A percentile compares a stretch with the other conserved stretches of the same genome.
Evolutionary conservation across 306 rosid genomes (phyloP).

Genomic region (Lathyrus oleraceus): DNA sequence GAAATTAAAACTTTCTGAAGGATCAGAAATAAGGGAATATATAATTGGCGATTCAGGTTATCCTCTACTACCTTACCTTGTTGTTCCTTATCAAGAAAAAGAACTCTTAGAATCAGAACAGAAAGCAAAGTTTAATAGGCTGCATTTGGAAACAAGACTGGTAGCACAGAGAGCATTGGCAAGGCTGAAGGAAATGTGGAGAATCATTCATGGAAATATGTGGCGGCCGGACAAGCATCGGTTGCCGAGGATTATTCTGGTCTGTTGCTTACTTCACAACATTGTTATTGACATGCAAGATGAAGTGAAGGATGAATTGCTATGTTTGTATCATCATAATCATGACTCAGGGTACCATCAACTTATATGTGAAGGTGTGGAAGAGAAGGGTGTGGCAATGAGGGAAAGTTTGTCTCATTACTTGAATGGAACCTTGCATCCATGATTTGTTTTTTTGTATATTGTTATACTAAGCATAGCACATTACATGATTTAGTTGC

Average conservation of each 20-base stretch:
- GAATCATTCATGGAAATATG: constrained; percentile 86
- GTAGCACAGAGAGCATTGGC: constrained; percentile 74
- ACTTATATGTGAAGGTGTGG: constrained; percentile 60
- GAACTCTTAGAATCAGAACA: constrained; percentile 51
- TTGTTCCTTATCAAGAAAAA: constrained; percentile 79
- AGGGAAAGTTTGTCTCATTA: constrained; percentile 67
- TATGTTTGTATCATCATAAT: constrained; percentile 52
- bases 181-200: constrained; percentile 85
- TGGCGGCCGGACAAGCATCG: constrained; percentile 96
- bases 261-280: constrained; percentile 91
- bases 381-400: constrained; percentile 57
- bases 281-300: constrained; percentile 73
- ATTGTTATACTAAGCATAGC: constrained; percentile 9
- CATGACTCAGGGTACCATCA: constrained; percentile 76
- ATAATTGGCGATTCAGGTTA: constrained; percentile 82
- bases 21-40: constrained; percentile 71
- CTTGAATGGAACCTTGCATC: constrained; percentile 50
- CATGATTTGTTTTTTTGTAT: constrained; percentile 33
- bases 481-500: constrained; percentile 2
- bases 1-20: constrained; percentile 45
- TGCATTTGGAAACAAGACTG: constrained; percentile 58
- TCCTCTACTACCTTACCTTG: constrained; percentile 75
- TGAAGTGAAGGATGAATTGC: constrained; percentile 48
- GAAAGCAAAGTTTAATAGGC: constrained; percentile 61
- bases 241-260: constrained; percentile 83